Percentiles rank a stretch among this genome's conserved stretches.
phyloP scores from a whole-genome alignment of 371 early-diverging fungal genomes.

The Rhizopus delemar region DNA sequence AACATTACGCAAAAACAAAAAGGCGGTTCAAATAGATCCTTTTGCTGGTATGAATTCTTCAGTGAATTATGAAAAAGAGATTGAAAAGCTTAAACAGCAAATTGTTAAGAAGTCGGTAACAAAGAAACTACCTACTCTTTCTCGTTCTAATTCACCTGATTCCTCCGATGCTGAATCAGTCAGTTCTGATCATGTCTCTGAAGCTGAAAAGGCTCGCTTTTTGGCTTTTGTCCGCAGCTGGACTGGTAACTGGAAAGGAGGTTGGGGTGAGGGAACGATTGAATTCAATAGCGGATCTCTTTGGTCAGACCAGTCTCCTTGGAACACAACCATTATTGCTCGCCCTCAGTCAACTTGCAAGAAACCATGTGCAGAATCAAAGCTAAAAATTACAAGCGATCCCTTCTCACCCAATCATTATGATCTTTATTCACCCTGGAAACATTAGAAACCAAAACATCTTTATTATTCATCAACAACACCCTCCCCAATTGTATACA shows the following conservation, averaged over 20 bases:
- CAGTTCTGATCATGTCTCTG: slow-evolving; percentile 23
- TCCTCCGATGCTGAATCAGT: slow-evolving; percentile 20
- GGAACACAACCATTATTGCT: slow-evolving; percentile 23
- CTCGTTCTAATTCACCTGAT: slow-evolving; percentile 23
- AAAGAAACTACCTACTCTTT: slow-evolving; percentile 4
- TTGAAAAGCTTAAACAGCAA: slow-evolving; percentile 43
- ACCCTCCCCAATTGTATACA: not conserved
- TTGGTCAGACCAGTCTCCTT: slow-evolving; percentile 41
- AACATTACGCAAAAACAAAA: no score
- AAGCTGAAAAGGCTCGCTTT: slow-evolving; percentile 47
- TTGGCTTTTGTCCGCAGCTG: slow-evolving; percentile 47
- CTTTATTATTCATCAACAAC: not conserved
- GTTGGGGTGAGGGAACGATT: slow-evolving; percentile 26
- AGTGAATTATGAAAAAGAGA: slow-evolving; percentile 47
- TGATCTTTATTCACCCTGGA: slow-evolving; percentile 7
- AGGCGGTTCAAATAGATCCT: slow-evolving; percentile 24
- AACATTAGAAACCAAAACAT: not conserved
- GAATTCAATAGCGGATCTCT: slow-evolving; percentile 22
- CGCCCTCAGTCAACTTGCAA: not conserved
- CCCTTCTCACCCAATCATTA: not conserved
- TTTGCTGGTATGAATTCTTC: slow-evolving; percentile 53
- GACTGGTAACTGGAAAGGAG: slow-evolving; percentile 47
- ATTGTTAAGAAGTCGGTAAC: slow-evolving; percentile 23
- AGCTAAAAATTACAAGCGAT: no score
- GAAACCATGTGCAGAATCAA: not conserved